Evolutionary conservation across 2,329 filamentous ascomycete species (phyloP).

Genomic region (Xylariaceae sp.): DNA sequence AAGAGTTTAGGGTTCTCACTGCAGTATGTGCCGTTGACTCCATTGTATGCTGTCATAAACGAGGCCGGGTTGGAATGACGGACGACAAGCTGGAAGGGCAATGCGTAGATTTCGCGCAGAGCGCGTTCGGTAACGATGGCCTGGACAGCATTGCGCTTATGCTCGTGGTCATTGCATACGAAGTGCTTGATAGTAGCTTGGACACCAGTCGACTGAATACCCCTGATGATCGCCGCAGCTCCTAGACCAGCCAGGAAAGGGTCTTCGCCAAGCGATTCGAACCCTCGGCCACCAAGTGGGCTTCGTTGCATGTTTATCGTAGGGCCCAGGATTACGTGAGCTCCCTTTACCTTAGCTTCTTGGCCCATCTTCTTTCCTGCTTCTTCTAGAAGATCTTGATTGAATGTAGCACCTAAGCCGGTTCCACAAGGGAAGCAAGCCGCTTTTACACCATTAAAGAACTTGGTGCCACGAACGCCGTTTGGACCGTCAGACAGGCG

Average conservation of each 20-base stretch:
- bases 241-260: slow-evolving; percentile 59
- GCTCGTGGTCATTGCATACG: slow-evolving; percentile 64
- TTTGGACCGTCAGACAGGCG: slow-evolving; percentile 71
- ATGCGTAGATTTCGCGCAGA: slow-evolving; percentile 60
- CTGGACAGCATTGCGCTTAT: slow-evolving; percentile 58
- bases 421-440: slow-evolving; percentile 66
- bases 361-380: slow-evolving; percentile 55
- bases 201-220: slow-evolving; percentile 59
- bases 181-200: slow-evolving; percentile 64
- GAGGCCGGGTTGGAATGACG: slow-evolving; percentile 54
- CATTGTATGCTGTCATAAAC: slow-evolving; percentile 64
- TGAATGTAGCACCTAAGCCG: slow-evolving; percentile 60
- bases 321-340: slow-evolving; percentile 61
- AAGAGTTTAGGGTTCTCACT: slow-evolving; percentile 57
- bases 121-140: slow-evolving; percentile 58
- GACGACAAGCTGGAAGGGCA: slow-evolving; percentile 61
- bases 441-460: slow-evolving; percentile 64
- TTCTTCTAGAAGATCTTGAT: slow-evolving; percentile 53
- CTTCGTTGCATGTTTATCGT: slow-evolving; percentile 66
- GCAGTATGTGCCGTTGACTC: slow-evolving; percentile 59
- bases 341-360: slow-evolving; percentile 59
- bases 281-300: slow-evolving; percentile 62
- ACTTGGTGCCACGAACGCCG: slow-evolving; percentile 67
- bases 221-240: slow-evolving; percentile 55
- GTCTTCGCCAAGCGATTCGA: slow-evolving; percentile 62